Base-by-base conservation (phyloP, 352 stramenopile genomes). In the Saprolegnia diclina region DNA sequence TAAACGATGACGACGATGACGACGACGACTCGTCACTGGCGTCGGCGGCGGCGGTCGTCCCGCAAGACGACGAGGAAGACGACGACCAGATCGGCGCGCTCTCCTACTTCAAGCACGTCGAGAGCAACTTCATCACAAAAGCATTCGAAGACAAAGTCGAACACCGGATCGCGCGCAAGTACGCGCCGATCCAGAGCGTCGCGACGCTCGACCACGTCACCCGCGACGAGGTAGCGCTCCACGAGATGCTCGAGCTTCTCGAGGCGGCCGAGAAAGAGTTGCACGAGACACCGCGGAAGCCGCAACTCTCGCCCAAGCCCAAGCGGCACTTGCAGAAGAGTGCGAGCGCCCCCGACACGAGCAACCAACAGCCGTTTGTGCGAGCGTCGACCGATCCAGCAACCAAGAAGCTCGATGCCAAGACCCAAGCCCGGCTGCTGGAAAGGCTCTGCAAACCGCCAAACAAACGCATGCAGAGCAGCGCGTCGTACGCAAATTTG, bases 81-180 rank as follows among this genome's bases (percentile, higher is more conserved):
- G 50, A 45, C 26, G 45, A n/a, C 44, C 45, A 37, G 18, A 11
- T 4, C 26, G 22, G 57, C 13, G 29, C n/a, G 26, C 24, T 61
- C 3, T 69, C 63, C n/a, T 69, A 62, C 37, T 69, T 69, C 50
- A 52, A 69, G 29, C 29, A 57, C 19, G 29, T 69, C 37, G 29
- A 69, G 40, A 24, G 45, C 11, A 46, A 52, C 4, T n/a, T 52
- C n/a, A 55, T 69, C 42, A 69, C 63, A 1, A 69, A 69, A 45
- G 50, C 24, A 7, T 69, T 69, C 40, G 42, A 55, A 19, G 63
- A 69, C n/a, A 69, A 69, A 18, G 63, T 69, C 4, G 42, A 69
- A 40, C 48, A 9, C 32, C 63, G 63, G 16, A 69, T 69, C 26
- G 13, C 13, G 18, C 63, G 46, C 5, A n/a, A 22, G 19, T 69